phyloP scores from a whole-genome alignment of 2,329 filamentous ascomycete genomes.

The Leptographium flavum region DNA sequence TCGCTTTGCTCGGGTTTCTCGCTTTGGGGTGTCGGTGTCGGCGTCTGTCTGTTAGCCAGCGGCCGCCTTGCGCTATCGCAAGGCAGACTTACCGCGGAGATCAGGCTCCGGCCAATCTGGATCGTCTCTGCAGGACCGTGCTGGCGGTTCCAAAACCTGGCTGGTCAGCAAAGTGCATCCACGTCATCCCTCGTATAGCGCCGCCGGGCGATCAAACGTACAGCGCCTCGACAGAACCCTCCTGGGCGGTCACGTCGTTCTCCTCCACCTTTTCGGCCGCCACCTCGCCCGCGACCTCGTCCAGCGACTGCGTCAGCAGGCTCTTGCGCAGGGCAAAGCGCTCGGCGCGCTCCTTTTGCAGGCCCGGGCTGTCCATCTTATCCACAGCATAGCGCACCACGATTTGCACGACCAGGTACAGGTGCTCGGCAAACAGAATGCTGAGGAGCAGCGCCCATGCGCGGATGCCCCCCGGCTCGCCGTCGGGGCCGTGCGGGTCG shows the following conservation, averaged over 20 bases:
- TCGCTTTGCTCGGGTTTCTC: no score
- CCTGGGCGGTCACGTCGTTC: constrained; percentile 23
- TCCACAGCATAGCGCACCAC: constrained; percentile 57
- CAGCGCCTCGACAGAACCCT: constrained; percentile 25
- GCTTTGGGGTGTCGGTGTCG: no score
- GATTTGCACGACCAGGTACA: constrained; percentile 68
- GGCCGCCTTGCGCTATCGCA: no score
- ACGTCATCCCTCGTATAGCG: not conserved
- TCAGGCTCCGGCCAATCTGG: constrained; percentile 38
- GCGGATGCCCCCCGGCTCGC: constrained; percentile 55
- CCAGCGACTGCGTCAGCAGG: constrained; percentile 60
- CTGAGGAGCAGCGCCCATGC: constrained; percentile 69
- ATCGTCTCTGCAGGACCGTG: constrained; percentile 43
- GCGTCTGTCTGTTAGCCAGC: not conserved
- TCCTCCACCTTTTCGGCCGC: constrained; percentile 35
- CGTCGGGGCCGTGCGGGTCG: constrained; percentile 48
- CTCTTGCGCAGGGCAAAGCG: constrained; percentile 68
- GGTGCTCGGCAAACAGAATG: constrained; percentile 76
- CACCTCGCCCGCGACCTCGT: no score
- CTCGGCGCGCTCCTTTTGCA: constrained; percentile 73
- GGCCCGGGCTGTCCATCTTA: constrained; percentile 73
- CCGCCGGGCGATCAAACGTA: constrained; percentile 17
- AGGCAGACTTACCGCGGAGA: constrained; percentile 25
- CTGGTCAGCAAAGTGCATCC: not conserved
- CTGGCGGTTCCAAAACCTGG: constrained; percentile 49